Conservation (phyloP, 106 monocot genomes). For the Acorus calamus region DNA sequence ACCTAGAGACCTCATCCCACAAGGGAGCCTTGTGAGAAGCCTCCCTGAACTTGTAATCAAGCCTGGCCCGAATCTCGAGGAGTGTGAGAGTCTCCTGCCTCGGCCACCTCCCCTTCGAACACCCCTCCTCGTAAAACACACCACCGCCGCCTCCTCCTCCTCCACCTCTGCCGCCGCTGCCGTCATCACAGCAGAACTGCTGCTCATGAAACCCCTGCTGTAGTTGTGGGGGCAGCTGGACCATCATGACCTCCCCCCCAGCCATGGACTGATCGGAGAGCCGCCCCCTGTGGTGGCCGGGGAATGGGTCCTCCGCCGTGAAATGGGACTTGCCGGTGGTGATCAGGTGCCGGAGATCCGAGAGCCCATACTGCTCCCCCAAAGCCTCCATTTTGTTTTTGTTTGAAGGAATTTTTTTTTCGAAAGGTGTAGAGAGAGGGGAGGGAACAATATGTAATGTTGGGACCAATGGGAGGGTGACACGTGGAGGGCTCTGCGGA, state of each 20-base stretch:
- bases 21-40: slow-evolving; percentile 56
- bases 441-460: too few species aligned
- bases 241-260: not conserved
- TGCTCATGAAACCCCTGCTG: not conserved
- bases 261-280: not conserved
- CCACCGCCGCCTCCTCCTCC: not conserved
- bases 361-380: slow-evolving; percentile 10
- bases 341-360: slow-evolving; percentile 18
- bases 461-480: too few species aligned
- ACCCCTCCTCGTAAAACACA: not conserved
- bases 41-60: slow-evolving; percentile 51
- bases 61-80: slow-evolving; percentile 51
- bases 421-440: too few species aligned
- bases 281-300: not conserved
- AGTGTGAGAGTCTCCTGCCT: slow-evolving; percentile 75
- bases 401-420: too few species aligned
- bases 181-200: not conserved
- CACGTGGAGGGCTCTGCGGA: too few species aligned
- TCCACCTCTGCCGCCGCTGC: not conserved
- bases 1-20: slow-evolving; percentile 87
- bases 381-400: not conserved
- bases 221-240: not conserved
- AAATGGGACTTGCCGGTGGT: not conserved
- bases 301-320: not conserved
- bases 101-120: slow-evolving; percentile 42